Percentiles rank a stretch among this genome's conserved stretches.
Evolutionary conservation across 225 moss, liverwort and hornwort genomes (phyloP).

Genomic region (Polytrichum commune): DNA sequence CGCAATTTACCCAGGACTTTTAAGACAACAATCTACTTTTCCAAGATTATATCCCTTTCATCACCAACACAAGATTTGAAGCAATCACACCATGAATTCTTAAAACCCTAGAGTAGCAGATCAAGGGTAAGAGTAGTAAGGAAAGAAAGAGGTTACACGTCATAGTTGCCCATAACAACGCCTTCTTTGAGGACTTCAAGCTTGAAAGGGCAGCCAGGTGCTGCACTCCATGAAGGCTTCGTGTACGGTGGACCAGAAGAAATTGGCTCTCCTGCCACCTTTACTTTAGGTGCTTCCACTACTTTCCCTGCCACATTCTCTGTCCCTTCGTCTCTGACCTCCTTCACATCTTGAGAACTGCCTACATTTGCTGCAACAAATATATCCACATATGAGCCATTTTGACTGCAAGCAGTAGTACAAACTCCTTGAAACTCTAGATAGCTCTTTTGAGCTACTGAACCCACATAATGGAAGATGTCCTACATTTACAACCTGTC

Average conservation of each 20-base stretch:
- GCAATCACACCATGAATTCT: too few relatives aligned
- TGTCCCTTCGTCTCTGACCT: constrained; percentile 13
- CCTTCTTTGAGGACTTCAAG: constrained; percentile 88
- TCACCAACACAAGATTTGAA: too few relatives aligned
- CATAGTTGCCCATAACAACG: constrained; percentile 52
- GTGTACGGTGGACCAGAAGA: constrained; percentile 47
- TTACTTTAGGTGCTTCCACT: constrained; percentile 15
- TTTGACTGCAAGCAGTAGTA: too few relatives aligned
- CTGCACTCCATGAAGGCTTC: constrained; percentile 83
- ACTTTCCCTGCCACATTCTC: constrained; percentile 21
- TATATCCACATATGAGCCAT: background rate
- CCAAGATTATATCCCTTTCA: too few relatives aligned
- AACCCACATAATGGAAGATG: too few relatives aligned
- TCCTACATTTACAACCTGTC: too few relatives aligned
- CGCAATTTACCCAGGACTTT: background rate
- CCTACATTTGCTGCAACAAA: constrained; percentile 13
- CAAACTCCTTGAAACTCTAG: too few relatives aligned
- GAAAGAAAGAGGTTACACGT: constrained; percentile 59
- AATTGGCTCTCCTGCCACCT: constrained; percentile 23
- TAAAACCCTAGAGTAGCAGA: constrained; percentile 3
- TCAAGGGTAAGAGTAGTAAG: constrained; percentile 1
- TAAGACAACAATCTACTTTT: too few relatives aligned
- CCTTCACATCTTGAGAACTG: constrained; percentile 15
- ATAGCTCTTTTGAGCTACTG: too few relatives aligned
- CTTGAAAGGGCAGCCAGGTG: constrained; percentile 62